Conservation (phyloP, 352 stramenopile species). For the Chrysophaeum taylorii region DNA sequence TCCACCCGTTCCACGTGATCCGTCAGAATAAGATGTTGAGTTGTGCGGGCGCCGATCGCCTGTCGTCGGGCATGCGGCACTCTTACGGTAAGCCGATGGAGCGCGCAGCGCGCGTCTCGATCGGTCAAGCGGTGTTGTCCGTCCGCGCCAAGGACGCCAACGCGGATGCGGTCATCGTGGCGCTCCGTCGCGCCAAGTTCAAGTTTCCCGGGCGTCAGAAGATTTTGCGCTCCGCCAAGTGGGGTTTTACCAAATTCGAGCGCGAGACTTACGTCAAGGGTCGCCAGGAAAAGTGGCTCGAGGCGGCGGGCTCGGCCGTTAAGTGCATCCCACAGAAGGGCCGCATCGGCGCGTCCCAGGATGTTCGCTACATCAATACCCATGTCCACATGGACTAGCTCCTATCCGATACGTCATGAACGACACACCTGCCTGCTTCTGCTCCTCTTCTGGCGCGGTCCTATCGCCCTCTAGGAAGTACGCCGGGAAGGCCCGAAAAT, state of each 20-base stretch:
- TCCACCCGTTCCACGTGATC: slow-evolving; percentile 97
- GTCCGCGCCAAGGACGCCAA: slow-evolving; percentile 91
- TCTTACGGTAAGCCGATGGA: slow-evolving; percentile 97
- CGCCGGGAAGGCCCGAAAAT: too few species aligned
- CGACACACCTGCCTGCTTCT: too few species aligned
- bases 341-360: background rate
- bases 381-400: too few species aligned
- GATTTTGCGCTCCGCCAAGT: slow-evolving; percentile 98
- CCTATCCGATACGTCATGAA: too few species aligned
- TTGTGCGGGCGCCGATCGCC: slow-evolving; percentile 95
- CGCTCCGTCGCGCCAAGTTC: slow-evolving; percentile 97
- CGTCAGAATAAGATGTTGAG: slow-evolving; percentile 99
- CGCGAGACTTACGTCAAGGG: slow-evolving; percentile 92
- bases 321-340: slow-evolving; percentile 59
- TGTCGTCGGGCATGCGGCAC: slow-evolving; percentile 93
- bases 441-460: too few species aligned
- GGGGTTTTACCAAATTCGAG: slow-evolving; percentile 98
- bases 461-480: too few species aligned
- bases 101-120: slow-evolving; percentile 91
- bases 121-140: slow-evolving; percentile 95
- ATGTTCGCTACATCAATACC: background rate
- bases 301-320: slow-evolving; percentile 91
- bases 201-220: slow-evolving; percentile 99
- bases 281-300: slow-evolving; percentile 80
- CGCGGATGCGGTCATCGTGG: slow-evolving; percentile 83